Conservation (phyloP, 352 stramenopile species). For the Pseudoperonospora humuli region DNA sequence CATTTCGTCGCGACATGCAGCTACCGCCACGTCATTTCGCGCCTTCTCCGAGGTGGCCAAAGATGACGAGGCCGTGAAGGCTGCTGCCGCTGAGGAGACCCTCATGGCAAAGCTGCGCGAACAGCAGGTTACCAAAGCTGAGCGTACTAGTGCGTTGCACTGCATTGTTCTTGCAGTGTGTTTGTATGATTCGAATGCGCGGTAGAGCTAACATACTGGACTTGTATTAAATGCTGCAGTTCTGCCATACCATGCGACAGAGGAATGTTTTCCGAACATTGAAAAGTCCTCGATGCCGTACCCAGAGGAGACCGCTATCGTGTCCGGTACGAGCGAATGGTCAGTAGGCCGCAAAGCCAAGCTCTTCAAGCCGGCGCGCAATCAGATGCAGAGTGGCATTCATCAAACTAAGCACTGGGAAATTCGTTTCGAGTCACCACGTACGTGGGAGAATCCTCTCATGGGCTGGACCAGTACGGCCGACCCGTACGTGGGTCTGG, state of each 20-base stretch:
- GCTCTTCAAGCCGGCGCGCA: slow-evolving; percentile 65
- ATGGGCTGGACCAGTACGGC: slow-evolving; percentile 91
- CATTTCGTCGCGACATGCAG: slow-evolving; percentile 6
- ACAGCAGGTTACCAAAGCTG: slow-evolving; percentile 38
- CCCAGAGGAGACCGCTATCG: slow-evolving; percentile 52
- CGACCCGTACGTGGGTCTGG: slow-evolving; percentile 81
- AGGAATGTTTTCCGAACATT: slow-evolving; percentile 37
- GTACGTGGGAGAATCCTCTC: slow-evolving; percentile 88
- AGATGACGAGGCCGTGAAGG: slow-evolving; percentile 35
- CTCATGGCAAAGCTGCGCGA: slow-evolving; percentile 45
- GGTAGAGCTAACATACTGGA: no score
- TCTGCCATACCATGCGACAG: slow-evolving; percentile 50
- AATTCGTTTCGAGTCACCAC: slow-evolving; percentile 62
- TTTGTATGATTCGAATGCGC: not conserved
- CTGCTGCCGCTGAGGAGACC: slow-evolving; percentile 24
- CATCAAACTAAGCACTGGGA: slow-evolving; percentile 83
- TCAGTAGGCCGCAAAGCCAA: slow-evolving; percentile 54
- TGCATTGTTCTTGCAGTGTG: not conserved
- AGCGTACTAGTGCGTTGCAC: slow-evolving; percentile 38
- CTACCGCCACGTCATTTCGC: slow-evolving; percentile 12
- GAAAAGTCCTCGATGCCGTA: slow-evolving; percentile 44
- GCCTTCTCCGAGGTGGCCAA: slow-evolving; percentile 44
- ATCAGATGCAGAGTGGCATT: slow-evolving; percentile 82
- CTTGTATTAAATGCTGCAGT: slow-evolving; percentile 26
- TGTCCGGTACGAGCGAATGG: slow-evolving; percentile 63